These are phyloP conservation scores for Leccinum colubrinum DNA, from an alignment of 1,284 basidiomycete genomes.

Conservation along the genomic window DNA sequence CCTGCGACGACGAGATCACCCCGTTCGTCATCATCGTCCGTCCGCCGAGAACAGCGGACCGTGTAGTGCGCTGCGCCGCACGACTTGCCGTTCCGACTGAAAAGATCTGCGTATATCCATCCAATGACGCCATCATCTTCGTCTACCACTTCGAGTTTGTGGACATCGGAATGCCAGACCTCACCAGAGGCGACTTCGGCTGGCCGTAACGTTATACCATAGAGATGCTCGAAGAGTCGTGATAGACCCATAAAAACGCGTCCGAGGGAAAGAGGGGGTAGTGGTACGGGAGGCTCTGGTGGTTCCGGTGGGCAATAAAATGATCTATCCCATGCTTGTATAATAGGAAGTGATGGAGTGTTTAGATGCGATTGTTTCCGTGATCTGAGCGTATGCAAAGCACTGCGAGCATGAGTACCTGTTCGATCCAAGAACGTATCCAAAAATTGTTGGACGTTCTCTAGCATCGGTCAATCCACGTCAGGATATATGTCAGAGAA, in stretches of 20 bases:
- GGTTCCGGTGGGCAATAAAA: constrained; percentile 82
- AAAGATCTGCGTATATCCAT: constrained; percentile 94
- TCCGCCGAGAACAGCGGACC: constrained; percentile 89
- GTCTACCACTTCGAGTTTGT: constrained; percentile 91
- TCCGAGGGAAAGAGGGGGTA: constrained; percentile 67
- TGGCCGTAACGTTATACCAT: constrained; percentile 82
- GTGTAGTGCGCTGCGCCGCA: constrained; percentile 96
- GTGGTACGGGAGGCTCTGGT: constrained; percentile 64
- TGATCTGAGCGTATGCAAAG: constrained; percentile 67
- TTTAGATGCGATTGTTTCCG: constrained; percentile 74
- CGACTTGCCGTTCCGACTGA: constrained; percentile 83
- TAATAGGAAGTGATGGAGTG: constrained; percentile 53
- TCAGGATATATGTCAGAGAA: constrained; percentile 7
- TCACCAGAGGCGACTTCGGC: constrained; percentile 71
- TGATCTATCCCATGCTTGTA: constrained; percentile 93
- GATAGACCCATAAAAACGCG: constrained; percentile 88
- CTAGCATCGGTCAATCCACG: constrained; percentile 36
- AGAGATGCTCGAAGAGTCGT: constrained; percentile 80
- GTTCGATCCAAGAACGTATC: constrained; percentile 78
- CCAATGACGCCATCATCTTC: constrained; percentile 86
- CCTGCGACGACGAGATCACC: constrained; percentile 59
- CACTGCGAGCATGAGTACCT: constrained; percentile 67
- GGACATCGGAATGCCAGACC: constrained; percentile 87
- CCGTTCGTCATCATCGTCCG: constrained; percentile 84
- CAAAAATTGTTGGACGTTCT: constrained; percentile 84